Conservation (phyloP, 1,139 yeast genomes). For the Pichia sp. region DNA sequence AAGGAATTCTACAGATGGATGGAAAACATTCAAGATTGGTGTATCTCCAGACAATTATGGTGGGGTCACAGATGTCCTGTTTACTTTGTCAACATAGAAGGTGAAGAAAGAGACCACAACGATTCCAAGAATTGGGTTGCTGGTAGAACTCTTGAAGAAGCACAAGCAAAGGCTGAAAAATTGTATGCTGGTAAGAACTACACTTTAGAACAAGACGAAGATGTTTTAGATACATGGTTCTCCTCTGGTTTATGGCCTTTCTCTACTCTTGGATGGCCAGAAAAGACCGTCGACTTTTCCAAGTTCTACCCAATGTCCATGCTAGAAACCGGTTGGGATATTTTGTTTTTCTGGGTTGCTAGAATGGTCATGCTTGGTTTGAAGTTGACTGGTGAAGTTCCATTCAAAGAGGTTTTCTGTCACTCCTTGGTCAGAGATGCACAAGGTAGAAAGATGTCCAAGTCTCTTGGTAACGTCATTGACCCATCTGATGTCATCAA, state of each 20-base stretch:
- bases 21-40: constrained; percentile 97
- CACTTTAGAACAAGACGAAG: constrained; percentile 90
- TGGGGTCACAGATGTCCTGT: constrained; percentile 99
- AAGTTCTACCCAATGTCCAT: constrained; percentile 83
- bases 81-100: constrained; percentile 78
- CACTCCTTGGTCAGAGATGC: constrained; percentile 98
- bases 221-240: constrained; percentile 98
- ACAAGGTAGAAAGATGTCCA: constrained; percentile 98
- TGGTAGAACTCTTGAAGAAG: constrained; percentile 78
- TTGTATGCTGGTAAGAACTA: constrained; percentile 66
- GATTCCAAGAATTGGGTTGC: constrained; percentile 86
- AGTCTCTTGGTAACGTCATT: constrained; percentile 91
- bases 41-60: constrained; percentile 98
- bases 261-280: constrained; percentile 95
- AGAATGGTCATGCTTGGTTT: constrained; percentile 92
- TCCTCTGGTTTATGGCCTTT: constrained; percentile 98
- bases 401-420: constrained; percentile 95
- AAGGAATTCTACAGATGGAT: constrained; percentile 94
- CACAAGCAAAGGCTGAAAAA: constrained; percentile 67
- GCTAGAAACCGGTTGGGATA: constrained; percentile 99
- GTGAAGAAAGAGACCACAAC: constrained; percentile 49
- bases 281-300: constrained; percentile 62
- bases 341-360: constrained; percentile 96
- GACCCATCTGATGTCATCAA: constrained; percentile 92
- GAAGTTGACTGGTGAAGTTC: constrained; percentile 84